Conservation (phyloP, 139 green algal species). For the Chlamydomonas urium region DNA sequence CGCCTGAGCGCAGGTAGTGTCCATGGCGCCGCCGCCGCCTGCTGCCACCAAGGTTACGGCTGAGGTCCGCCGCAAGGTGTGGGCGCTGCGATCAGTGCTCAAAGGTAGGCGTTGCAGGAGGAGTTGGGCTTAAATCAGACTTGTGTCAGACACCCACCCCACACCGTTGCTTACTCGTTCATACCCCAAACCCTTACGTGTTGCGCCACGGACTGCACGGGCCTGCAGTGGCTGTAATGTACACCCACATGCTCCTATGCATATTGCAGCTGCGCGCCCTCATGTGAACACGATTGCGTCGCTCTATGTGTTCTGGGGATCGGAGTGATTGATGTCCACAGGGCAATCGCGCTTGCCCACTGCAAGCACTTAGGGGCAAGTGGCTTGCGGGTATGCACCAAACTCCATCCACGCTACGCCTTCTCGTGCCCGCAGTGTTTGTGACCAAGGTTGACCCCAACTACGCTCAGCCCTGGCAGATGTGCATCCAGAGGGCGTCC, state of each 20-base stretch:
- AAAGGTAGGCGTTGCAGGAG: conserved; percentile 44
- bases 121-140: background rate
- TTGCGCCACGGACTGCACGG: too few species aligned
- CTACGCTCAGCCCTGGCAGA: conserved; percentile 76
- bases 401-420: background rate
- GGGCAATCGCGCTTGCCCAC: too few species aligned
- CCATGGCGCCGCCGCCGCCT: background rate
- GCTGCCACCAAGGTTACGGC: conserved; percentile 19
- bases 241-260: too few species aligned
- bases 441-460: conserved; percentile 60
- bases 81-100: conserved; percentile 63
- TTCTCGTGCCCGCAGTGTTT: conserved; percentile 51
- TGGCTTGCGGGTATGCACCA: too few species aligned
- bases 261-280: conserved; percentile 55
- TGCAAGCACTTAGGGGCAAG: too few species aligned
- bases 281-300: background rate
- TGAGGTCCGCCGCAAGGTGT: conserved; percentile 37
- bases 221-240: conserved; percentile 58
- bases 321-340: too few species aligned
- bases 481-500: conserved; percentile 51
- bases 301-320: too few species aligned
- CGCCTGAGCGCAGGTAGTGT: background rate
- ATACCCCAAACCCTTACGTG: too few species aligned
- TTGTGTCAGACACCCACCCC: background rate
- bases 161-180: background rate